phyloP scores from a whole-genome alignment of 768 basidiomycete species.

The Mycena rebaudengoi region DNA sequence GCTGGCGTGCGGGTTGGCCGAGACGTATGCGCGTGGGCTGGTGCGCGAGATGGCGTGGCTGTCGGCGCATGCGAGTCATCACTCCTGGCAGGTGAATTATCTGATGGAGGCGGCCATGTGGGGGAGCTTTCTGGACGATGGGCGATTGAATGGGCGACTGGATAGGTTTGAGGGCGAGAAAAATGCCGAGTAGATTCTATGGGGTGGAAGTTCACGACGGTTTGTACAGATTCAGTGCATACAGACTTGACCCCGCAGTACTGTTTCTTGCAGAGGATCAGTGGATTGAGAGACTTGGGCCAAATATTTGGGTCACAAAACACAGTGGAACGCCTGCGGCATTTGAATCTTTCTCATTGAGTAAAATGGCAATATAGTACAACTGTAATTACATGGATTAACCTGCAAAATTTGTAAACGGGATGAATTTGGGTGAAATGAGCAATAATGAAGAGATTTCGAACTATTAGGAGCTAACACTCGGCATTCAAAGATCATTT shows the following conservation, averaged over 20 bases:
- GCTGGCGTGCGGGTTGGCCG: conserved; percentile 1
- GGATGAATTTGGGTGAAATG: conserved; percentile 2
- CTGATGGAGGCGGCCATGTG: conserved; percentile 19
- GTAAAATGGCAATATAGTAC: conserved; percentile 4
- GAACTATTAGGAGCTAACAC: too few species aligned
- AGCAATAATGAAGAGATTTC: too few species aligned
- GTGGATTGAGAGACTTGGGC: not conserved
- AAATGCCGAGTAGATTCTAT: conserved; percentile 10
- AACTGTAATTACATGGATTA: conserved; percentile 4
- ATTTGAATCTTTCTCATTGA: conserved; percentile 2
- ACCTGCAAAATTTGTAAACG: conserved; percentile 1
- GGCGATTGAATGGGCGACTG: conserved; percentile 2
- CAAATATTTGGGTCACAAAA: too few species aligned
- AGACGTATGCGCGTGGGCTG: conserved; percentile 5
- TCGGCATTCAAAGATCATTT: too few species aligned
- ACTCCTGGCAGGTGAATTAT: conserved; percentile 19
- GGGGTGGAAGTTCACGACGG: conserved; percentile 3
- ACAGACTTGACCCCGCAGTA: not conserved
- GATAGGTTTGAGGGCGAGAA: conserved; percentile 16
- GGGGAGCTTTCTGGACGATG: conserved; percentile 17
- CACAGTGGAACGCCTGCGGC: not conserved
- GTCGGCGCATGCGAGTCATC: conserved; percentile 11
- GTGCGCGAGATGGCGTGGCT: conserved; percentile 15
- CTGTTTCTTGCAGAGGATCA: conserved; percentile 3
- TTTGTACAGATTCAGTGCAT: not conserved